A percentile compares a stretch with the other conserved stretches of the same genome.
Evolutionary conservation across 768 basidiomycete species (phyloP).

Genomic region (Boletus pseudopeckii): DNA sequence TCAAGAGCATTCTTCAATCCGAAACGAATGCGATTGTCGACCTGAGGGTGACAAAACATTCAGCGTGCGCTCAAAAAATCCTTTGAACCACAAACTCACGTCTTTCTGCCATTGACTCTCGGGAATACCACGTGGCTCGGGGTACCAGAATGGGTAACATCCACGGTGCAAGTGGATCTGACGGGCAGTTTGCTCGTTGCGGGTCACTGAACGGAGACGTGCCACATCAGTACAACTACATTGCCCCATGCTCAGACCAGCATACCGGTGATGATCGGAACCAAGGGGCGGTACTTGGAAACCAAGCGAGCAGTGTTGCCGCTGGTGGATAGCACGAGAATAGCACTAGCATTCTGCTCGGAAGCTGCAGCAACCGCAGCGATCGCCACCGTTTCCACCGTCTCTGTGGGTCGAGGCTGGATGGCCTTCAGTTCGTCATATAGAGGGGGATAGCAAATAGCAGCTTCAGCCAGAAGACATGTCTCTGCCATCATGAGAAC

Average conservation of each 20-base stretch:
- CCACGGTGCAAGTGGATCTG: constrained; percentile 97
- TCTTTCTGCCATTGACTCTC: constrained; percentile 96
- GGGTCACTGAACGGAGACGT: constrained; percentile 62
- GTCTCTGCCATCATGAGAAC: constrained; percentile 99
- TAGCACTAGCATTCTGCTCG: constrained; percentile 93
- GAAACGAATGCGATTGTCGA: constrained; percentile 86
- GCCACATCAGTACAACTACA: constrained; percentile 5
- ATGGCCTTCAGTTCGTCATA: constrained; percentile 83
- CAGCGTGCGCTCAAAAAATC: constrained; percentile 3
- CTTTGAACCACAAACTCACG: constrained; percentile 44
- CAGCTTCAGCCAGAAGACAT: constrained; percentile 91
- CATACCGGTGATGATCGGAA: constrained; percentile 93
- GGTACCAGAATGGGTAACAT: constrained; percentile 96
- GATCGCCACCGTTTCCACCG: constrained; percentile 93
- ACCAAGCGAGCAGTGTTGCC: constrained; percentile 94
- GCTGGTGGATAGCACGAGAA: constrained; percentile 94
- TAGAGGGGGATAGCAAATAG: constrained; percentile 92
- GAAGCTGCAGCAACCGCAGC: constrained; percentile 93
- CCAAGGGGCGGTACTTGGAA: constrained; percentile 92
- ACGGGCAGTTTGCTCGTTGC: constrained; percentile 91
- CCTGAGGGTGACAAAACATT: constrained; percentile 40
- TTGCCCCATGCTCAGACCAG: neutral
- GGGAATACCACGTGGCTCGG: constrained; percentile 86
- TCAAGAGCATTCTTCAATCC: constrained; percentile 81
- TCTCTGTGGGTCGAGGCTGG: constrained; percentile 86